Evolutionary conservation across 805 yeast genomes (phyloP).

Genomic region (Starmerella riodocensis): DNA sequence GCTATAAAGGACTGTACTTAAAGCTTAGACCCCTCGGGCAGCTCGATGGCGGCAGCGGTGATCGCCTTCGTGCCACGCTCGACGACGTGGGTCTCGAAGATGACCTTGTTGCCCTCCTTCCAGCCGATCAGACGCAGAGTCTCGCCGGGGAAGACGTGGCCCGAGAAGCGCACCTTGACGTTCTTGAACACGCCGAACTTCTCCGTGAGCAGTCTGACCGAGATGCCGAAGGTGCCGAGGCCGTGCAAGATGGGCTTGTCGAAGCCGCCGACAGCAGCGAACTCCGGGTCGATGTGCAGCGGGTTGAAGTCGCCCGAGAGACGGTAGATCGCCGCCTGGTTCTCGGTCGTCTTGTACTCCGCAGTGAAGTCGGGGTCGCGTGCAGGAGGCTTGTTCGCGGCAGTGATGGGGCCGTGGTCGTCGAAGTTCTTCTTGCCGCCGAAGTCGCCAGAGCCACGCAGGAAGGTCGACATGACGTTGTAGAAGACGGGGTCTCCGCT

Average conservation of each 20-base stretch:
- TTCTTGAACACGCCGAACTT: constrained; percentile 71
- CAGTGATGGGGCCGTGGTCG: constrained; percentile 48
- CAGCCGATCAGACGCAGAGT: constrained; percentile 68
- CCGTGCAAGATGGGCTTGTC: constrained; percentile 86
- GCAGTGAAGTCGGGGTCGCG: constrained; percentile 53
- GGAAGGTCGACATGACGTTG: constrained; percentile 73
- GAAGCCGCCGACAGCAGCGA: constrained; percentile 80
- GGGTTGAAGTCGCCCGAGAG: constrained; percentile 92
- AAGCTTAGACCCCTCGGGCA: constrained; percentile 27
- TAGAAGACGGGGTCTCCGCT: constrained; percentile 61
- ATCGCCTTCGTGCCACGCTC: constrained; percentile 70
- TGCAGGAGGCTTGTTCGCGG: constrained; percentile 49
- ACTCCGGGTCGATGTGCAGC: constrained; percentile 80
- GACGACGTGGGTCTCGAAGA: constrained; percentile 69
- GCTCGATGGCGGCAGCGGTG: constrained; percentile 73
- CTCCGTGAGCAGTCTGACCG: constrained; percentile 63
- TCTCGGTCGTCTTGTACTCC: constrained; percentile 44
- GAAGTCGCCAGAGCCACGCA: constrained; percentile 54
- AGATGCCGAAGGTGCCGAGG: constrained; percentile 71
- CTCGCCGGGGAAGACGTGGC: constrained; percentile 92
- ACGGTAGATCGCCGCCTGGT: constrained; percentile 83
- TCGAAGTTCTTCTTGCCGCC: constrained; percentile 40
- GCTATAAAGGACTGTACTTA: too few species aligned
- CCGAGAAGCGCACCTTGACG: constrained; percentile 79
- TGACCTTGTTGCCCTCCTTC: constrained; percentile 58